Base-by-base conservation (phyloP, 208 protist genomes). In the Endotrypanum monterogeii region DNA sequence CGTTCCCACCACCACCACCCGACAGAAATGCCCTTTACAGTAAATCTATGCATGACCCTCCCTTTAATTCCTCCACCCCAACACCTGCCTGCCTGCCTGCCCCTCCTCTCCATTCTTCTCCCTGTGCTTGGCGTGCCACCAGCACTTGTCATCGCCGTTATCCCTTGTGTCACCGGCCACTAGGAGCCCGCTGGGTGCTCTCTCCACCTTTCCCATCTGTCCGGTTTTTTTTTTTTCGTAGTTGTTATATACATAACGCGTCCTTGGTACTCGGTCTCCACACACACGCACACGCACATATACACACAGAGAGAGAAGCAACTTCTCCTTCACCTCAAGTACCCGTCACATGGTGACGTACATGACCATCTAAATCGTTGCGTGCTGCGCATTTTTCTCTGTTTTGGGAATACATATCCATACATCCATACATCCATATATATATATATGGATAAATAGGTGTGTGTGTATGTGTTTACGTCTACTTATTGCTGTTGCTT, bases 171-270 rank as follows among this genome's bases (percentile, higher is more conserved):
- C 58, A 37, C 57, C n/a, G 32, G 14, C 23, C 57, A 60, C 18
- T 25, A 37, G 32, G 5, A n/a, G 35, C 25, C 58, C 12, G 41
- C 25, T 44, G 58, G 18, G 58, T 46, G 58, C 0, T 12, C 37
- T 18, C 58, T 3, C 23, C 20, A 46, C 41, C 37, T 3, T 23
- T 65, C 6, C 37, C 58, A 65, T 30, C 58, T 65, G 58, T 30
- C 35, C 58, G n/a, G 58, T 28, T 65, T 46, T 65, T 25, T 46
- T 44, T n/a, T n/a, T n/a, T n/a, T n/a, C n/a, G n/a, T n/a, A n/a
- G n/a, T n/a, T n/a, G n/a, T n/a, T n/a, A n/a, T n/a, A n/a, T n/a
- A n/a, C n/a, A n/a, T 44, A 65, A 37, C 25, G 58, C 50, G 37
- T 51, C 50, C 11, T 61, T 67, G 25, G 37, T 41, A n/a, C n/a